Base-by-base conservation (phyloP, 2,329 filamentous ascomycete species). In the Tolypocladium nubicola region DNA sequence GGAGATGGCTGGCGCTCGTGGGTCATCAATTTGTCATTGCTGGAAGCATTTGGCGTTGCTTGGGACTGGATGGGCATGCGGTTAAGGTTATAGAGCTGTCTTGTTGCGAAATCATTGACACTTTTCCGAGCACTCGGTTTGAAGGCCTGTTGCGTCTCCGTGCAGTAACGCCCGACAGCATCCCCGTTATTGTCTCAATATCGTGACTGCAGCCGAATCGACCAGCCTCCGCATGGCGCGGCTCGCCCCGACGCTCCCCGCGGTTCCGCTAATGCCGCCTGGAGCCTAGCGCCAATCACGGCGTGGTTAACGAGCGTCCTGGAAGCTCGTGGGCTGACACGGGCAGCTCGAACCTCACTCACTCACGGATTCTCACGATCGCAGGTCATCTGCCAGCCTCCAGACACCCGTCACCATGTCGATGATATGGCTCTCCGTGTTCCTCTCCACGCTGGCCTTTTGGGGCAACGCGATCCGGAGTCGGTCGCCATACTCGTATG, bases 401-500 rank as follows among this genome's bases (percentile, higher is more conserved):
- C 26, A 30, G 21, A 26, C 4, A 14, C 7, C 13, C 52, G 38
- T 43, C 57, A 41, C 33, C 62, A 66, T 67, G 64, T 55, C 60
- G 45, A 59, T 64, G 16, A 54, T 62, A 30, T 62, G 59, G 39
- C 52, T 64, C 38, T 55, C 62, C 56, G 33, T 69, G 49, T 61
- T 70, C 16, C 61, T 73, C 45, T 64, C 64, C 50, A 58, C 66
- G 16, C 64, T 66, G 57, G 63, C 64, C 56, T 62, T 73, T 38
- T 58, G 71, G 43, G 64, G 65, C 33, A 67, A 66, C 57, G 43
- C 69, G 39, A 67, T 74, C 55, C 57, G 71, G 33, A 69, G 66
- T 40, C 63, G 70, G 57, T 73, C 72, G 19, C 73, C 73, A 1
- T 68, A 64, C 63, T 64, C 67, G 57, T 71, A 74, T 61, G 63